A percentile compares a stretch with the other conserved stretches of the same genome.
These are phyloP conservation scores for Ophiostoma montium DNA, from an alignment of 2,329 filamentous ascomycete genomes.

Conservation along the genomic window DNA sequence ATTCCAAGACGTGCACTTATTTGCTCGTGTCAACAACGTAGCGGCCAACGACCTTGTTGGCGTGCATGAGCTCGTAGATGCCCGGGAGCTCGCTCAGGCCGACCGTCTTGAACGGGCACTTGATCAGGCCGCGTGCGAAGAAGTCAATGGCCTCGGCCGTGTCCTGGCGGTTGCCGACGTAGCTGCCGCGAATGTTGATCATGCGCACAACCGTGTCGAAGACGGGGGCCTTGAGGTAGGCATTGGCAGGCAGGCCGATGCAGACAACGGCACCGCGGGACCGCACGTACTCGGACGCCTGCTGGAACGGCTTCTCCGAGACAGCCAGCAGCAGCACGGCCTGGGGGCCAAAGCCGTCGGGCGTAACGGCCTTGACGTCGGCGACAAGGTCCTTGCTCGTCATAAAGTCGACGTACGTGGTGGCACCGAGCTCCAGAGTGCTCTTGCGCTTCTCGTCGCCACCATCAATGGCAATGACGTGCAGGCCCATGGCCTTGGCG, in stretches of 20 bases:
- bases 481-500: constrained; percentile 30
- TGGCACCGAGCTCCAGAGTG: constrained; percentile 50
- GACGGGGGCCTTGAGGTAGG: constrained; percentile 68
- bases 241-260: constrained; percentile 74
- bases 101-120: constrained; percentile 72
- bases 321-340: constrained; percentile 79
- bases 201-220: constrained; percentile 82
- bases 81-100: constrained; percentile 66
- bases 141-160: constrained; percentile 84
- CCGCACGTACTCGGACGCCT: constrained; percentile 79
- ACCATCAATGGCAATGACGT: constrained; percentile 29
- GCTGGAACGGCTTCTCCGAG: constrained; percentile 86
- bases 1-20: constrained; percentile 1
- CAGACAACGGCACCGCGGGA: constrained; percentile 71
- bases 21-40: constrained; percentile 64
- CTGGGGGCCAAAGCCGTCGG: constrained; percentile 71
- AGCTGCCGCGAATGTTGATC: constrained; percentile 84
- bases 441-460: constrained; percentile 43
- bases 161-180: constrained; percentile 86
- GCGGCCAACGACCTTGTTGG: constrained; percentile 59
- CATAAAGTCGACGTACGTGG: constrained; percentile 66
- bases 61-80: constrained; percentile 64
- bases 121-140: constrained; percentile 70
- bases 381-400: constrained; percentile 63
- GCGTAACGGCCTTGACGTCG: constrained; percentile 69